These are phyloP conservation scores for Bidens hawaiensis DNA, from an alignment of 140 eudicot species.

Conservation along the genomic window DNA sequence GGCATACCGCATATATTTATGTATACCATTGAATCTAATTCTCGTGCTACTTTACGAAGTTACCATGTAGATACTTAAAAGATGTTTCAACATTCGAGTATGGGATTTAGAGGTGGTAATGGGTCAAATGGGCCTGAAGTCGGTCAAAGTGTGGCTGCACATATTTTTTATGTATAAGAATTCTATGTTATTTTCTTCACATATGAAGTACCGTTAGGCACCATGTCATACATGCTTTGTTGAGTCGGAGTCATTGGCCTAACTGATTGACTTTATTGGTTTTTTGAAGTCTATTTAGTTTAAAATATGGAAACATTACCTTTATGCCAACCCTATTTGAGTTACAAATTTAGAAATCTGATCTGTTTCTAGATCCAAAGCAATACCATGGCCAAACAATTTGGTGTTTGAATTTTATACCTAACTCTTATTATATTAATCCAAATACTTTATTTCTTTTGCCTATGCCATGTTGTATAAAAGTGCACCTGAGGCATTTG, in stretches of 20 bases:
- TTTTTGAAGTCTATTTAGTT: neutral
- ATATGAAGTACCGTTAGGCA: neutral
- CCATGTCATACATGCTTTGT: slow-evolving; percentile 7
- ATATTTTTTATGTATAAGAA: neutral
- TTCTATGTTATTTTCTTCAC: neutral
- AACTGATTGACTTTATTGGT: slow-evolving; percentile 3
- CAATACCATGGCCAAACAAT: slow-evolving; percentile 1
- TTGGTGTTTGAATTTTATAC: slow-evolving; percentile 8
- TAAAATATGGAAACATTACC: slow-evolving; percentile 9
- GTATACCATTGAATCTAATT: slow-evolving; percentile 11
- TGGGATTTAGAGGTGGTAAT: neutral
- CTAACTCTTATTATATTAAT: slow-evolving; percentile 21
- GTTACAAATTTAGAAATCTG: slow-evolving; percentile 1
- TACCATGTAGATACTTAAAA: neutral
- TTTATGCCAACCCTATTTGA: slow-evolving; percentile 8
- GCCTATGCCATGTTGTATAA: neutral
- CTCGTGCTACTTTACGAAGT: slow-evolving; percentile 9
- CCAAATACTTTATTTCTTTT: slow-evolving; percentile 6
- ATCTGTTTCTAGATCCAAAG: slow-evolving; percentile 11
- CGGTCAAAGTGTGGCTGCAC: neutral
- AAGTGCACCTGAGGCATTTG: neutral
- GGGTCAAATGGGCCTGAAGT: neutral
- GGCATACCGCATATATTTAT: slow-evolving; percentile 13
- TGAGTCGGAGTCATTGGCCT: slow-evolving; percentile 18
- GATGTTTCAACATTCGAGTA: neutral